phyloP scores from a whole-genome alignment of 208 protist genomes.

The Trypanosoma boissoni region DNA sequence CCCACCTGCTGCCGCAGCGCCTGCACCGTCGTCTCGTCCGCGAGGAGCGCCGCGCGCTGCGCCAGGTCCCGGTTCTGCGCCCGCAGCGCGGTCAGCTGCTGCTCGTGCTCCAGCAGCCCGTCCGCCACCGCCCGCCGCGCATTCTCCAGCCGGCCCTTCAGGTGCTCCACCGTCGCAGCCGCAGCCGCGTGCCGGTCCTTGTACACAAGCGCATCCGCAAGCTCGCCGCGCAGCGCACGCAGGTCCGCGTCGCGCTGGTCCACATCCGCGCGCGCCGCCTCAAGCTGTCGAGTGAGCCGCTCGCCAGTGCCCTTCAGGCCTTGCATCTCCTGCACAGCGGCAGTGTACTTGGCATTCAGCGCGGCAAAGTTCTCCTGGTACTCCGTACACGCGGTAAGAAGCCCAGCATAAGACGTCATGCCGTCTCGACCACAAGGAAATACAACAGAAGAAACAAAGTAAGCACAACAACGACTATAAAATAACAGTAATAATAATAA shows the following conservation, averaged over 20 bases:
- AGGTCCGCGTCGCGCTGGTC: conserved; percentile 40
- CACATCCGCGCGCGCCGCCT: conserved; percentile 31
- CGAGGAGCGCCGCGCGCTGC: conserved; percentile 52
- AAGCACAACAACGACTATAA: not conserved
- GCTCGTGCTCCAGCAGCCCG: conserved; percentile 50
- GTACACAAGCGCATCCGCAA: conserved; percentile 36
- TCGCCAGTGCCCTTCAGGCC: conserved; percentile 31
- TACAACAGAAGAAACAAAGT: conserved; percentile 5
- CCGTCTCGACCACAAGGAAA: not conserved
- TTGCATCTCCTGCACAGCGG: conserved; percentile 38
- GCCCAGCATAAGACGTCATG: conserved; percentile 74
- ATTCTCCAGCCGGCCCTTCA: conserved; percentile 56
- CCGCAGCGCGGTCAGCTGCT: conserved; percentile 69
- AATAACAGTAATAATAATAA: not conserved
- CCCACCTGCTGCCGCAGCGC: conserved; percentile 51
- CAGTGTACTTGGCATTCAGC: conserved; percentile 69
- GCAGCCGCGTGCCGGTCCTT: conserved; percentile 47
- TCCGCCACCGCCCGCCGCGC: conserved; percentile 43
- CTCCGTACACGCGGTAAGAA: conserved; percentile 72
- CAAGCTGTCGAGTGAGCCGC: conserved; percentile 39
- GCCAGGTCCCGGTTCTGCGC: conserved; percentile 62
- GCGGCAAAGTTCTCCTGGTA: conserved; percentile 82
- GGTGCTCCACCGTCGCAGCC: conserved; percentile 43
- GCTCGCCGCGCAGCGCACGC: conserved; percentile 36
- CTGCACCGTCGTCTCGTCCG: conserved; percentile 34